Conservation (phyloP, 148 eudicot species). For the Rhododendron vialii region DNA sequence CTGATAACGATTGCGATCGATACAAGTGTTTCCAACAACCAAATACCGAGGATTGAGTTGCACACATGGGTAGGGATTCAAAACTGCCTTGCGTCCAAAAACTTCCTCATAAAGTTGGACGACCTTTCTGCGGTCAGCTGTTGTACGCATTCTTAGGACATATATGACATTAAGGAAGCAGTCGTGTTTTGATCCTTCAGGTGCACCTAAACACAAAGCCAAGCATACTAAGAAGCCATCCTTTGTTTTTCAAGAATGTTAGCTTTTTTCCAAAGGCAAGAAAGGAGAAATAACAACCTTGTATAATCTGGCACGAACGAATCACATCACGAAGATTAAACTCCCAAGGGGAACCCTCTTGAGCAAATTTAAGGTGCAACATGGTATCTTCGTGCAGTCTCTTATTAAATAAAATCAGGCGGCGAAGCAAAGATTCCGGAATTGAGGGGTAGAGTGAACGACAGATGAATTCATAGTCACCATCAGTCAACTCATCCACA, state of each 20-base stretch:
- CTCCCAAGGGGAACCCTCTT: slow-evolving; percentile 96
- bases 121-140: slow-evolving; percentile 67
- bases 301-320: slow-evolving; percentile 85
- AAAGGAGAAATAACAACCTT: slow-evolving; percentile 37
- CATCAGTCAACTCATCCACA: slow-evolving; percentile 84
- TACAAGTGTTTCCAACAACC: slow-evolving; percentile 47
- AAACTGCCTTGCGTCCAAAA: slow-evolving; percentile 49
- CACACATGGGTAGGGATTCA: slow-evolving; percentile 67
- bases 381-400: slow-evolving; percentile 76
- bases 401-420: slow-evolving; percentile 69
- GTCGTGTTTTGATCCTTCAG: slow-evolving; percentile 41
- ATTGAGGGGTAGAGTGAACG: slow-evolving; percentile 63
- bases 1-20: slow-evolving; percentile 45
- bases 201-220: slow-evolving; percentile 43
- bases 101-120: slow-evolving; percentile 59
- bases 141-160: slow-evolving; percentile 92
- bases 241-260: neutral
- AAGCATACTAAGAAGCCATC: neutral
- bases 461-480: slow-evolving; percentile 73
- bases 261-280: neutral
- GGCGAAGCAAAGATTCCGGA: slow-evolving; percentile 36
- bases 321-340: slow-evolving; percentile 90
- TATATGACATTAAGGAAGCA: slow-evolving; percentile 75
- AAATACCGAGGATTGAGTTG: slow-evolving; percentile 54
- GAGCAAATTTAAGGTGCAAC: slow-evolving; percentile 68